Base-by-base conservation (phyloP, 441 rosid genomes). In the Pelargonium cotyledonis region DNA sequence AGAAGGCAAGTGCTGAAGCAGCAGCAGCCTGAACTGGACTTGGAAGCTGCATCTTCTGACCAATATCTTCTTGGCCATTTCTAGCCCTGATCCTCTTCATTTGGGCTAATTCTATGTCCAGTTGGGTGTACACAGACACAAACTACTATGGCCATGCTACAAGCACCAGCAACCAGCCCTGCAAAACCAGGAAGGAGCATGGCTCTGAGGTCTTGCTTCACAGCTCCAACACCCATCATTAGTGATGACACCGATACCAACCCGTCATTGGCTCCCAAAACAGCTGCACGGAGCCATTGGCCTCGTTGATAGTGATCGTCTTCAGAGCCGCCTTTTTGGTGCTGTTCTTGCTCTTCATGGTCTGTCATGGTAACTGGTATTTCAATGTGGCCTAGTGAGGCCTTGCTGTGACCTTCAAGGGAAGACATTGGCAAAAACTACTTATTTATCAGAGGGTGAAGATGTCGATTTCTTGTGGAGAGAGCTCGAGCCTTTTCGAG, bases 221-320 rank as follows among this genome's bases (percentile, higher is more conserved):
- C 77, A 16, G 88, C 81, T 11, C 86, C 86, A 35, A 84, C 75
- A n/a, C 90, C 90, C 88, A 86, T 81, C 85, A 84, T 82, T 10
- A 84, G 74, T 12, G 90, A 86, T 6, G 88, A 78, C 9, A 81
- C 84, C 12, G 88, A 81, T 40, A 86, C 82, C 9, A 86, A 71
- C 29, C 88, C 88, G 14, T 86, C 90, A 26, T 82, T 86, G 65
- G 90, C 84, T 46, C 88, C 90, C 31, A 86, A 78, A 31, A 84
- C 74, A 2, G 84, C 84, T 15, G 88, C 88, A 51, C 86, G 77
- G 5, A 84, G 80, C 86, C 86, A 84, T 66, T 86, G 86, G 40
- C 85, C 82, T 57, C 89, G 78, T 41, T 80, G 84, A 53, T 79
- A 65, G 78, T 79, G 82, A 0, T 2, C 35, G 35, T 29, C 35